These are phyloP conservation scores for Diddensiella transvaalensis DNA, from an alignment of 805 yeast species.

Conservation along the genomic window DNA sequence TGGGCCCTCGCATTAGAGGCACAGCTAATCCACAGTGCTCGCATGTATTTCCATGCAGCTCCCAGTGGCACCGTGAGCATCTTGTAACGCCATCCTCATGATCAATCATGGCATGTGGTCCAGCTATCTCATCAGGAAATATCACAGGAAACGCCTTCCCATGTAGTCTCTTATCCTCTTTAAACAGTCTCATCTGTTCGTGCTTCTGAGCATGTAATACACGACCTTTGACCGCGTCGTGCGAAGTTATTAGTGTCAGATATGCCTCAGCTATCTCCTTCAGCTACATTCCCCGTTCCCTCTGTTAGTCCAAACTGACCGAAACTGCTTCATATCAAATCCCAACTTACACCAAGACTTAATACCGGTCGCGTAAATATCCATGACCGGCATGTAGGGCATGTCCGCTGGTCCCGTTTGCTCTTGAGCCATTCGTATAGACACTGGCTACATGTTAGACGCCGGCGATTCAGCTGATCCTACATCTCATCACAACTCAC, in stretches of 20 bases:
- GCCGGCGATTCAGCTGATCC: no score
- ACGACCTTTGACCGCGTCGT: slow-evolving; percentile 2
- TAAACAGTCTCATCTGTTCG: slow-evolving; percentile 10
- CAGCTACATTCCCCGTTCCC: no score
- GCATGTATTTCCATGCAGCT: slow-evolving; percentile 56
- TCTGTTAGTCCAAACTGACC: neutral
- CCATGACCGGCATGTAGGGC: slow-evolving; percentile 25
- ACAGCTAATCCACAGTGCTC: slow-evolving; percentile 43
- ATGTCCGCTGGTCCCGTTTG: slow-evolving; percentile 13
- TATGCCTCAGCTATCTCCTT: slow-evolving; percentile 12
- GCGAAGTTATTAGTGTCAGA: slow-evolving; percentile 3
- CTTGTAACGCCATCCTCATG: slow-evolving; percentile 62
- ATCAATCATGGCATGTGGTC: slow-evolving; percentile 38
- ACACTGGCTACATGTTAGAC: slow-evolving; percentile 24
- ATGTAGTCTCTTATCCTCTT: slow-evolving; percentile 33
- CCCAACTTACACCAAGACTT: slow-evolving; percentile 10
- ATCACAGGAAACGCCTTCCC: slow-evolving; percentile 42
- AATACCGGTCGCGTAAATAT: slow-evolving; percentile 15
- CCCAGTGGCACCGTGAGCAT: slow-evolving; percentile 69
- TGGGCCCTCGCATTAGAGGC: slow-evolving; percentile 1
- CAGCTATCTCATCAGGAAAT: slow-evolving; percentile 40
- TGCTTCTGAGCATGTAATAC: slow-evolving; percentile 6
- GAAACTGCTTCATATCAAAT: neutral
- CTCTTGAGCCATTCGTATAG: slow-evolving; percentile 30
- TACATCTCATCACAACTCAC: slow-evolving; percentile 10